These are phyloP conservation scores for Ajuga reptans DNA, from an alignment of 305 asterid genomes.

Conservation along the genomic window DNA sequence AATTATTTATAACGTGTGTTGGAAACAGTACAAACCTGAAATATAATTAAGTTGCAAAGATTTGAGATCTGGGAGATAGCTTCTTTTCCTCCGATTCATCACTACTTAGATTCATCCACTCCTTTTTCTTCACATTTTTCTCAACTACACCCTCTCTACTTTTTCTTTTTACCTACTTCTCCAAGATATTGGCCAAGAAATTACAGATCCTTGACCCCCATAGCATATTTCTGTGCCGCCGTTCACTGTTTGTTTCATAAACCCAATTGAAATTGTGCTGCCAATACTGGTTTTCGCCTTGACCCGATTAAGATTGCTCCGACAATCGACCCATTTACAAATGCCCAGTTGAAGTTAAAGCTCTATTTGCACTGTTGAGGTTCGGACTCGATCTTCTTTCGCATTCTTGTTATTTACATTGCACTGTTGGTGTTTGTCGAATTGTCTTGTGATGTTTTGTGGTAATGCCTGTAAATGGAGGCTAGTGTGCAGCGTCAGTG, in stretches of 20 bases:
- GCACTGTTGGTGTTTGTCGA: constrained; percentile 15
- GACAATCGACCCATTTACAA: constrained; percentile 5
- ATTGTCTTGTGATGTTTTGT: constrained; percentile 1
- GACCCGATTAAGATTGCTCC: constrained; percentile 15
- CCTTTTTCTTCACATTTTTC: constrained; percentile 18
- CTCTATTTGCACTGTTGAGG: constrained; percentile 26
- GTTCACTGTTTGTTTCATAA: not conserved
- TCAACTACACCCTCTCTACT: constrained; percentile 11
- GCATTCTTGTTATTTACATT: not conserved
- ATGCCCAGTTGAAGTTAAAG: constrained; percentile 18
- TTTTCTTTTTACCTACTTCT: not conserved
- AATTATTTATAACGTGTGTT: not conserved
- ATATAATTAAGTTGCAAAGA: not conserved
- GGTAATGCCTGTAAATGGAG: constrained; percentile 1
- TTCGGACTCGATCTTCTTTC: constrained; percentile 16
- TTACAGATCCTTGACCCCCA: constrained; percentile 27
- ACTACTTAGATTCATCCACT: constrained; percentile 20
- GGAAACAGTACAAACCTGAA: not conserved
- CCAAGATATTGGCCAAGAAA: not conserved
- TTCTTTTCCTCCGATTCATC: constrained; percentile 23
- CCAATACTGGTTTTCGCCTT: constrained; percentile 10
- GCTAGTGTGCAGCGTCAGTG: not conserved
- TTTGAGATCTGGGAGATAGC: constrained; percentile 27
- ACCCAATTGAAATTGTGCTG: constrained; percentile 5
- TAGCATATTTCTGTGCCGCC: constrained; percentile 13